Evolutionary conservation across 352 stramenopile genomes (phyloP), one percentile per base, ranked within the genome.

Genomic region (Thalassiosira delicatula): DNA sequence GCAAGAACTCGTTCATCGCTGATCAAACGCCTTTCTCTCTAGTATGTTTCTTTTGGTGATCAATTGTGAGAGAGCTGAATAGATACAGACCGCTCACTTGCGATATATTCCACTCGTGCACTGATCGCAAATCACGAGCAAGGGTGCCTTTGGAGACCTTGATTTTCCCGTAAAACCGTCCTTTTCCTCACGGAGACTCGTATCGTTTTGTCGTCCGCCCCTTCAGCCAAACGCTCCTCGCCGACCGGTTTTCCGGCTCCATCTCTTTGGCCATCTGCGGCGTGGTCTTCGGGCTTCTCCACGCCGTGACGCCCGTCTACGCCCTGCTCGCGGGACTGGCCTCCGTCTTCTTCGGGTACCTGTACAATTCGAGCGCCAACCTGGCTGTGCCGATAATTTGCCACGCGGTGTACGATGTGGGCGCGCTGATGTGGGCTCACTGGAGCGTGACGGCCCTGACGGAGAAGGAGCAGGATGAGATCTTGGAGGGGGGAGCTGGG

Each of bases 301-400:
- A 94, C 73, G 88, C 89, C 2, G 89, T 94, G 14, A 94, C 91
- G 23, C 88, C 86, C 27, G 33, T 93, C 0, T 94, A 94, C 71
- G 89, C 89, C 3, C 17, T 89, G 27, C 65, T 94, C 9, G 88
- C 89, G 2, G 82, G 69, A 3, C 12, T 88, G 5, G 89, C 89
- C 5, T 90, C 76, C 42, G 11, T 93, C 0, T 94, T 90, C 70
- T 94, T 94, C 83, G 91, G 91, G 19, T 88, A 70, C 46, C 53
- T 93, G 7, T 93, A 93, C 63, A 66, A 87, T 25, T 37, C 46
- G 0, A 84, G 33, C 35, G 30, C 69, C 0, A 93, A 94, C 79
- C 65, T 94, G 44, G 86, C 79, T 2, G 79, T 94, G 8, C 88
- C 91, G 0, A 93, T 94, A 44, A 62, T 88, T 25, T 87, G 76